These are phyloP conservation scores for Leptographium procerum DNA, from an alignment of 2,329 filamentous ascomycete species.

Conservation along the genomic window DNA sequence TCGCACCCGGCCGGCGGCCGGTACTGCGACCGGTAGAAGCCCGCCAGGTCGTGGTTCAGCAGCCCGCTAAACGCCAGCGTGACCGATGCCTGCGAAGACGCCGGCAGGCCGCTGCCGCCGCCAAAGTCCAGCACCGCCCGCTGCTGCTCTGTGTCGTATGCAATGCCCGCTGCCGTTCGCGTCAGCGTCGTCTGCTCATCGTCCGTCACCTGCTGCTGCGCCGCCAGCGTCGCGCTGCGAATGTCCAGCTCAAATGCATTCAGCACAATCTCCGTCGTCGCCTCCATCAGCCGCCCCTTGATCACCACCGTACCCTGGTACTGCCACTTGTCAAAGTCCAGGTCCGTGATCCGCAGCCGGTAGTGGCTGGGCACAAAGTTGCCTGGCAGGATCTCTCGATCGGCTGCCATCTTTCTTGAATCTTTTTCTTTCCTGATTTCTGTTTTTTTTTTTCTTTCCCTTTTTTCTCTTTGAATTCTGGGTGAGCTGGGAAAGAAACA, in stretches of 20 bases:
- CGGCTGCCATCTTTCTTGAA: no score
- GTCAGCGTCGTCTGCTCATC: constrained; percentile 33
- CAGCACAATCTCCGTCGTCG: constrained; percentile 66
- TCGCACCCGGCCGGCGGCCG: constrained; percentile 50
- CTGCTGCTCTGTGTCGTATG: constrained; percentile 75
- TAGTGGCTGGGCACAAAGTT: constrained; percentile 77
- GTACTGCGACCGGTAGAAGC: constrained; percentile 82
- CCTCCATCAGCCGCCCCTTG: constrained; percentile 57
- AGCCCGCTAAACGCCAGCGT: constrained; percentile 56
- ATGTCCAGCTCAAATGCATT: constrained; percentile 81
- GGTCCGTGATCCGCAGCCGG: constrained; percentile 64
- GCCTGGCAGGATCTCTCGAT: constrained; percentile 51
- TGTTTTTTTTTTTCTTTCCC: no score
- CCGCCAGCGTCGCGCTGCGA: constrained; percentile 47
- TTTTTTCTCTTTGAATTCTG: constrained; percentile 7
- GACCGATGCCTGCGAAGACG: constrained; percentile 43
- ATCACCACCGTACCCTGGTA: constrained; percentile 80
- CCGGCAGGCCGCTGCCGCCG: constrained; percentile 38
- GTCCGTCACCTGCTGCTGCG: constrained; percentile 22
- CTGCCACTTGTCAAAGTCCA: constrained; percentile 63
- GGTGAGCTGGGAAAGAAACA: no score
- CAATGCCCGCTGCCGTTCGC: constrained; percentile 50
- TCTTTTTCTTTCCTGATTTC: no score
- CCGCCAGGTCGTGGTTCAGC: constrained; percentile 91
- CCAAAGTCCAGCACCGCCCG: constrained; percentile 67